Base-by-base conservation (phyloP, 352 stramenopile genomes). In the Phytophthora hybrid region DNA sequence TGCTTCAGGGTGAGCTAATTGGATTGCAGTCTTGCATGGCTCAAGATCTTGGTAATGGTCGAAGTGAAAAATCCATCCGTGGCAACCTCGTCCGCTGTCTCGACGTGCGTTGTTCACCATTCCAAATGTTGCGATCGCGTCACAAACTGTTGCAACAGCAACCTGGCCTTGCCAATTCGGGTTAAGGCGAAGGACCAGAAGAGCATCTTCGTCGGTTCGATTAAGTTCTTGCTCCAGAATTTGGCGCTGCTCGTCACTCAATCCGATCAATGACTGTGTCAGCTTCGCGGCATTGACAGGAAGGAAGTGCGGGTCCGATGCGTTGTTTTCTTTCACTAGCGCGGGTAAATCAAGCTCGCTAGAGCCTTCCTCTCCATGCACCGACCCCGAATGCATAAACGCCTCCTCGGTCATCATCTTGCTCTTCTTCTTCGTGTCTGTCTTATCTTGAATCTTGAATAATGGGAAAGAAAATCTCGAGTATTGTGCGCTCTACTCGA, bases 221-320 rank as follows among this genome's bases (percentile, higher is more conserved):
- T 39, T 6, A 23, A 62, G 56, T 62, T 62, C 56, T 37, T 51
- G n/a, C 34, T 62, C 32, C 34, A 62, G 56, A 34, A 62, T n/a
- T 62, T 62, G 56, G 32, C 56, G 56, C 56, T 62, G 56, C 56
- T 52, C 56, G 56, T 62, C 56, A 39, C 32, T 53, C 56, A 62
- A 29, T 53, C 56, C 56, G 11, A 62, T 62, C 56, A 53, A 51
- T 34, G 56, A 52, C 56, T 62, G 56, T n/a, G 34, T 53, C 56
- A 62, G 32, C 56, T 62, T 62, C 19, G 56, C 37, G 56, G 56
- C 56, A 37, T 52, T 62, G 34, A 52, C 37, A 53, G 56, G 56
- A 37, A 62, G 56, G 19, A 62, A 39, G 34, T 62, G 56, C 34
- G 34, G 56, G 56, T 62, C 55, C 55, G 32, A 49, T 61, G 55